A percentile compares a stretch with the other conserved stretches of the same genome.
Conservation (phyloP, 2,329 filamentous ascomycete species). For the Talaromyces sp. region DNA sequence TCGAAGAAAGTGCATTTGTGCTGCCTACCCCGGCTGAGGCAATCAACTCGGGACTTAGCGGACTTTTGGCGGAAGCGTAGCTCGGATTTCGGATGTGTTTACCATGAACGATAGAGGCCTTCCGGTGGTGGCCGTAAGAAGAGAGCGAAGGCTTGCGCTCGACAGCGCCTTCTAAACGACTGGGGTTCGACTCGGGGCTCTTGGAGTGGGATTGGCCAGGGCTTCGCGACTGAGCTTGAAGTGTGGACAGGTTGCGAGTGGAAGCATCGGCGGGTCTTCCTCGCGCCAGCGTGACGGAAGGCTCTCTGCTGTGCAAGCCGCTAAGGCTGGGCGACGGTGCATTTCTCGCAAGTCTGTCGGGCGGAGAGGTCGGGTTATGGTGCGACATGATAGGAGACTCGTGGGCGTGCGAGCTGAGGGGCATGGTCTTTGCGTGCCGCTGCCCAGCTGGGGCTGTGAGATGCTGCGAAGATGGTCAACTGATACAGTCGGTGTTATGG, state of each 20-base stretch:
- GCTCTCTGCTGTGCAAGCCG: constrained; percentile 38
- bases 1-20: constrained; percentile 39
- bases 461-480: not conserved
- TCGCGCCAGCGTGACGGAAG: constrained; percentile 32
- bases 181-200: constrained; percentile 32
- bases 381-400: constrained; percentile 32
- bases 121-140: constrained; percentile 81
- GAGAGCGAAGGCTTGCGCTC: constrained; percentile 38
- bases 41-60: constrained; percentile 81
- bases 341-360: constrained; percentile 33
- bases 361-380: constrained; percentile 30
- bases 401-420: constrained; percentile 38
- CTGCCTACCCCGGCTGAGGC: constrained; percentile 53
- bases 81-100: constrained; percentile 86
- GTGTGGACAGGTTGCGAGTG: constrained; percentile 26
- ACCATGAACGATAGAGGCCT: constrained; percentile 96
- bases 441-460: constrained; percentile 28
- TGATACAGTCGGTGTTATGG: not conserved
- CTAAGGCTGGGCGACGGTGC: constrained; percentile 32
- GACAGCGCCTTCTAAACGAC: constrained; percentile 28
- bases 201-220: constrained; percentile 38
- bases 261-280: constrained; percentile 34
- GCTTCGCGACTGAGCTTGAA: constrained; percentile 28
- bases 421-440: constrained; percentile 34
- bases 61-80: constrained; percentile 60